Percentiles rank a stretch among this genome's conserved stretches.
Conservation (phyloP, 192 early-diverging fungal species). For the Entophlyctis helioformis region DNA sequence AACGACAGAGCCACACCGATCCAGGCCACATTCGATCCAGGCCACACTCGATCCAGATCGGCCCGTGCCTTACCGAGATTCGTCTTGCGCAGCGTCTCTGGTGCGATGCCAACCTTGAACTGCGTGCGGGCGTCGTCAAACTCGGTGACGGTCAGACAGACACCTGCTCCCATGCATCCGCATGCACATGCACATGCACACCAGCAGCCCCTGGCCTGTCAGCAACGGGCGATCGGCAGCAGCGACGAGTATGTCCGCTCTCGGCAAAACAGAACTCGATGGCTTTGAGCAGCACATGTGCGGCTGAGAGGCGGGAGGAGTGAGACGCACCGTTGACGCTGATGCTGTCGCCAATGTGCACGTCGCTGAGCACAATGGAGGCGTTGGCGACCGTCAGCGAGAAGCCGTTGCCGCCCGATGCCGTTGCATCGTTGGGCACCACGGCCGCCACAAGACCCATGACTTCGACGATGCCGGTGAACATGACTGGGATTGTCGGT, state of each 20-base stretch:
- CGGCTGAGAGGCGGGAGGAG: no score
- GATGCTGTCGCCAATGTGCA: slow-evolving; percentile 89
- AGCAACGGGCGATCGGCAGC: no score
- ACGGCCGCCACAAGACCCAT: slow-evolving; percentile 68
- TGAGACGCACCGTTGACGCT: slow-evolving; percentile 80
- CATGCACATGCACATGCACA: no score
- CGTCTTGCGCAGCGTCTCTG: slow-evolving; percentile 86
- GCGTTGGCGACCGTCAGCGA: slow-evolving; percentile 70
- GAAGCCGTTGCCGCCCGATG: slow-evolving; percentile 76
- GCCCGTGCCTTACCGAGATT: slow-evolving; percentile 58
- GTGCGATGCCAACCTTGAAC: slow-evolving; percentile 89
- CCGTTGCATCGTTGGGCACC: slow-evolving; percentile 54
- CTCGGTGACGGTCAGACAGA: slow-evolving; percentile 94
- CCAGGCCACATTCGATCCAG: no score
- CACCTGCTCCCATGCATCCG: no score
- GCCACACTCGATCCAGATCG: not conserved
- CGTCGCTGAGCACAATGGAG: slow-evolving; percentile 60
- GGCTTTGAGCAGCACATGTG: no score
- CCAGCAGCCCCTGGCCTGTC: no score
- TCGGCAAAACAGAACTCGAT: no score
- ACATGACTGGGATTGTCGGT: no score
- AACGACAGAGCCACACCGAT: no score
- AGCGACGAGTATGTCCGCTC: no score
- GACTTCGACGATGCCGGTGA: slow-evolving; percentile 94
- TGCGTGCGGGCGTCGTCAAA: slow-evolving; percentile 46